These are phyloP conservation scores for Geotrichum candidum DNA, from an alignment of 1,139 yeast species.

Conservation along the genomic window DNA sequence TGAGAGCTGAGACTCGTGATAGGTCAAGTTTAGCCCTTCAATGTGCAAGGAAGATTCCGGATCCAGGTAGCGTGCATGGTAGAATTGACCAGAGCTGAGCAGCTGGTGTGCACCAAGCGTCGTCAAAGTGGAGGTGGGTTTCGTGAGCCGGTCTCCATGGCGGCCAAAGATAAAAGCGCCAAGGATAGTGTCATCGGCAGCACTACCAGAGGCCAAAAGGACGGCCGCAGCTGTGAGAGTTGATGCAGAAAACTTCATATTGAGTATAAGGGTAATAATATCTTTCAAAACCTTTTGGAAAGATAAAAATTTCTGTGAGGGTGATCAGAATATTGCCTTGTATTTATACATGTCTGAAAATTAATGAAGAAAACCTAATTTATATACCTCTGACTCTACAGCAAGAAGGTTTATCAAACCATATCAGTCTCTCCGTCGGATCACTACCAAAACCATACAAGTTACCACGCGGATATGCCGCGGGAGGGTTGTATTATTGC, in stretches of 20 bases:
- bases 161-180: conserved; percentile 43
- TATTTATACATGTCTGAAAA: not conserved
- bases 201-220: conserved; percentile 17
- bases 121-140: conserved; percentile 40
- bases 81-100: conserved; percentile 36
- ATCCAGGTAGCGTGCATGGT: conserved; percentile 40
- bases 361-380: not conserved
- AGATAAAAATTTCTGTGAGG: not conserved
- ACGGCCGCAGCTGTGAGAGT: not conserved
- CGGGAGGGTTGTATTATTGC: too few species aligned
- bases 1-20: conserved; percentile 31
- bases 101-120: conserved; percentile 39
- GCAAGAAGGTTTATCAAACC: too few species aligned
- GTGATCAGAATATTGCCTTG: not conserved
- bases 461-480: too few species aligned
- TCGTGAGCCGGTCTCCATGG: conserved; percentile 43
- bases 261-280: not conserved
- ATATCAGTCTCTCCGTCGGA: too few species aligned
- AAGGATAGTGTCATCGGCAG: conserved; percentile 31
- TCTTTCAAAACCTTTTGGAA: not conserved
- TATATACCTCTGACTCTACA: not conserved
- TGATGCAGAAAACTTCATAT: not conserved
- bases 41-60: conserved; percentile 28
- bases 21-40: conserved; percentile 29
- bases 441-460: too few species aligned